Percentiles rank a stretch among this genome's conserved stretches.
Evolutionary conservation across 345 rosid genomes (phyloP).

Genomic region (Rhodamnia rubescens): DNA sequence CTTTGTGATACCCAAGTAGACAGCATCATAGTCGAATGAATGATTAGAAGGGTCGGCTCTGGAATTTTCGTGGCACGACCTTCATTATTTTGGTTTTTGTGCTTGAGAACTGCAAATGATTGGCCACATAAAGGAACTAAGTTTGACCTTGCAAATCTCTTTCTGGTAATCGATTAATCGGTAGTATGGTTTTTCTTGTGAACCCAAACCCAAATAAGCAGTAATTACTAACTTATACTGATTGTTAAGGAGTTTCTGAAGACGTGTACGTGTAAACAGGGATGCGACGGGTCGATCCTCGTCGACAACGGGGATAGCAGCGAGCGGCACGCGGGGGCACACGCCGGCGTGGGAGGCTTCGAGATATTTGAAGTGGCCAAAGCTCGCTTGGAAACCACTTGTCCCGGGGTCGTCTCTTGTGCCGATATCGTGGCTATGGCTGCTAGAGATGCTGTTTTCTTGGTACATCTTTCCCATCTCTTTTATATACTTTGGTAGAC

Average conservation of each 20-base stretch:
- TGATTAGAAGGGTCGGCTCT: not conserved
- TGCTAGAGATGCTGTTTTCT: slow-evolving; percentile 63
- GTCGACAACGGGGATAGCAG: slow-evolving; percentile 27
- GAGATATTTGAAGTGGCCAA: slow-evolving; percentile 46
- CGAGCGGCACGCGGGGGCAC: slow-evolving; percentile 50
- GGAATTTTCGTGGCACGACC: not conserved
- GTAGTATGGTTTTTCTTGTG: not conserved
- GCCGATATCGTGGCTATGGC: slow-evolving; percentile 77
- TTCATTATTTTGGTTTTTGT: not conserved
- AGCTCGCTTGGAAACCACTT: slow-evolving; percentile 37
- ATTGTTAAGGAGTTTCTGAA: not conserved
- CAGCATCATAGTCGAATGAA: not conserved
- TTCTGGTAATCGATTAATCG: not conserved
- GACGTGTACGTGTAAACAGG: slow-evolving; percentile 4
- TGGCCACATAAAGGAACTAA: not conserved
- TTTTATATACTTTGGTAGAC: not conserved
- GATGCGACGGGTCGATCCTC: slow-evolving; percentile 82
- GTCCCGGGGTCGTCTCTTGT: slow-evolving; percentile 75
- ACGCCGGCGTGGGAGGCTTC: slow-evolving; percentile 56
- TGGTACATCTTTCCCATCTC: slow-evolving; percentile 27
- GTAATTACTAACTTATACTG: not conserved
- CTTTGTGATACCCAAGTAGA: not conserved
- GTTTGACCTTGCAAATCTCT: not conserved
- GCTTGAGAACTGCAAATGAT: not conserved
- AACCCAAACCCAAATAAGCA: not conserved